phyloP scores from a whole-genome alignment of 2,329 filamentous ascomycete species.

The Hypoxylon sp. region DNA sequence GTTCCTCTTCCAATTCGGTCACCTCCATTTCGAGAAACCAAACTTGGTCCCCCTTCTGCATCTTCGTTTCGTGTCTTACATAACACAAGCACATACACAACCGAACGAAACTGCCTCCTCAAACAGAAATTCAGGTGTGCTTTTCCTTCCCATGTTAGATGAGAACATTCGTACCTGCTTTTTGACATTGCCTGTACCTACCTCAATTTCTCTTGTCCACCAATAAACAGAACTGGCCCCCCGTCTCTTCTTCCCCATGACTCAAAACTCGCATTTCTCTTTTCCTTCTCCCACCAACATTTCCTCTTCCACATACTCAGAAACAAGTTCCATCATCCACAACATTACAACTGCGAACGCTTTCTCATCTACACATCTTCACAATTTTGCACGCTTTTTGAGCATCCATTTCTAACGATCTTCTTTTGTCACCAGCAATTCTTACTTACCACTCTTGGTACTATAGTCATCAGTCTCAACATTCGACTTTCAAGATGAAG shows the following conservation, averaged over 20 bases:
- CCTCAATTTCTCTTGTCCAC: constrained; percentile 9
- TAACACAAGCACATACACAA: constrained; percentile 31
- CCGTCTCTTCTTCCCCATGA: constrained; percentile 15
- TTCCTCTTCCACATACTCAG: constrained; percentile 36
- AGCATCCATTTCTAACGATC: constrained; percentile 47
- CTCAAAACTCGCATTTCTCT: constrained; percentile 19
- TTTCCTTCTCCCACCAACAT: constrained; percentile 28
- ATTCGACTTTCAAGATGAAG: constrained; percentile 58
- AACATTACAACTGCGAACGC: constrained; percentile 37
- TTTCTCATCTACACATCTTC: constrained; percentile 35
- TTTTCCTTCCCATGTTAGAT: constrained; percentile 12
- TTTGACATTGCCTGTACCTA: constrained; percentile 1
- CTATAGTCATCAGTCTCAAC: background rate
- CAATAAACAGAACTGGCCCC: constrained; percentile 23
- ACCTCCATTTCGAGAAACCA: constrained; percentile 3
- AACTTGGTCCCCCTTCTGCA: constrained; percentile 14
- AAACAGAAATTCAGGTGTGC: constrained; percentile 20
- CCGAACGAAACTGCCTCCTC: constrained; percentile 26
- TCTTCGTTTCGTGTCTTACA: constrained; percentile 34
- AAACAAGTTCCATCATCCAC: constrained; percentile 40
- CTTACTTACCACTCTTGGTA: constrained; percentile 42
- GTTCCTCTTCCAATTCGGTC: constrained; percentile 4
- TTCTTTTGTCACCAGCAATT: constrained; percentile 44
- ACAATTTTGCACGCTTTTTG: constrained; percentile 46
- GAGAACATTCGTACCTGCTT: constrained; percentile 14